phyloP scores from a whole-genome alignment of 176 grass and related monocot genomes.

The Echinochloa phyllopogon region DNA sequence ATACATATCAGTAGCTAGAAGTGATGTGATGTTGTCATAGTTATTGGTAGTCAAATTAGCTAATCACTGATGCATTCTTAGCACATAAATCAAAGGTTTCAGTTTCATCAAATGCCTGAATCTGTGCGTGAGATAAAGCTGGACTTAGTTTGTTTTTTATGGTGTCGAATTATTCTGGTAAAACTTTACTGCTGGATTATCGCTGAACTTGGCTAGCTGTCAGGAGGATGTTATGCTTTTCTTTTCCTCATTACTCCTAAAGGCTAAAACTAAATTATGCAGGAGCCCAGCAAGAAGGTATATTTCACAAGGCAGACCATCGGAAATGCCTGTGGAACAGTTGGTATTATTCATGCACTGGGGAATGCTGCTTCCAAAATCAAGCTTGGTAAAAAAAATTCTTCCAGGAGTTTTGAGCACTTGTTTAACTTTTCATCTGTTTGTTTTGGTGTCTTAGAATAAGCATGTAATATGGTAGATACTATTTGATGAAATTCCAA shows the following conservation, averaged over 20 bases:
- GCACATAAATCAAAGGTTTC: conserved; percentile 5
- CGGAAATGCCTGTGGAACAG: conserved; percentile 90
- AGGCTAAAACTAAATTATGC: conserved; percentile 1
- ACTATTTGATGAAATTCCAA: neutral
- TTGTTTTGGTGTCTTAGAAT: neutral
- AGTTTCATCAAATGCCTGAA: neutral
- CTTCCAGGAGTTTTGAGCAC: neutral
- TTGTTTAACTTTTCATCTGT: neutral
- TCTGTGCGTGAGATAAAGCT: neutral
- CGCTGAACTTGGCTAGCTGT: neutral
- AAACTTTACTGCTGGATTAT: neutral
- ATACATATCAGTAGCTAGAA: neutral
- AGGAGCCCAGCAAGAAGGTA: conserved; percentile 73
- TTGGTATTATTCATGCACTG: conserved; percentile 93
- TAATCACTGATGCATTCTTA: neutral
- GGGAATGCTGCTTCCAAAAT: conserved; percentile 78
- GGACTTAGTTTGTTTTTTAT: conserved; percentile 14
- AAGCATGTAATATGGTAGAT: conserved; percentile 13
- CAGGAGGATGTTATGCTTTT: neutral
- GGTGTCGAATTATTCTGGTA: neutral
- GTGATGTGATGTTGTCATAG: neutral
- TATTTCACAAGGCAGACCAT: conserved; percentile 93
- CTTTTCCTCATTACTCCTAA: neutral
- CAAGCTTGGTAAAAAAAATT: conserved; percentile 58
- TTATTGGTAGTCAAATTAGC: neutral